These are phyloP conservation scores for Mycosphaerella arachidis DNA, from an alignment of 2,329 filamentous ascomycete species.

Conservation along the genomic window DNA sequence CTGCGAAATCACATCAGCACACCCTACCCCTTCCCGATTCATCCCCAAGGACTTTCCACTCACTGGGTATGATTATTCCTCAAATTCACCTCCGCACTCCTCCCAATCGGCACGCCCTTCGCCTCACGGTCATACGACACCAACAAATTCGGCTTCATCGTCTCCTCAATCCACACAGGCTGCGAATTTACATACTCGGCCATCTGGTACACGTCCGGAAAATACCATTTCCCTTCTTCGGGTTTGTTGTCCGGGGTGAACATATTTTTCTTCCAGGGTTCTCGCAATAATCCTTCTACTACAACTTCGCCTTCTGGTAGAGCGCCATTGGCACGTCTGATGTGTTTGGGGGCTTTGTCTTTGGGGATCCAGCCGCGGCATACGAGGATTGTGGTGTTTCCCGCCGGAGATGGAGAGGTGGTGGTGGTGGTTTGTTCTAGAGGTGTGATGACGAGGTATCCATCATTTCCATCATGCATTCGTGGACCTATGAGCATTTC, in stretches of 20 bases:
- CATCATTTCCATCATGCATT: conserved; percentile 81
- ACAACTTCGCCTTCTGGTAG: conserved; percentile 67
- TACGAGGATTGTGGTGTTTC: conserved; percentile 68
- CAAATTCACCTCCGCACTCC: conserved; percentile 83
- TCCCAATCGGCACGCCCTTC: conserved; percentile 79
- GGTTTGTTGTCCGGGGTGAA: conserved; percentile 91
- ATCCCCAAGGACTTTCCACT: neutral
- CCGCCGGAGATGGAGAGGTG: neutral
- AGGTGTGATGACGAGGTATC: conserved; percentile 87
- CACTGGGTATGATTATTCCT: conserved; percentile 89
- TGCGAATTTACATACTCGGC: conserved; percentile 75
- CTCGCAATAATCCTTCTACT: conserved; percentile 77
- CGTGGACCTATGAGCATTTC: conserved; percentile 96
- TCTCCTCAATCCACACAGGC: conserved; percentile 91
- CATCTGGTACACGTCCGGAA: conserved; percentile 92
- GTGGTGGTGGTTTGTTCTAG: conserved; percentile 57
- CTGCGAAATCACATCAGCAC: conserved; percentile 5
- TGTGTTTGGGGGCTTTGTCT: conserved; percentile 61
- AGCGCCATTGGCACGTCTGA: conserved; percentile 54
- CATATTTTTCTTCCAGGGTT: conserved; percentile 96
- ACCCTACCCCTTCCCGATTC: neutral
- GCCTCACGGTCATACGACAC: conserved; percentile 68
- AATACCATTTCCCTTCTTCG: conserved; percentile 82
- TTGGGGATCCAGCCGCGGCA: conserved; percentile 90
- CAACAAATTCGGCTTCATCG: conserved; percentile 80